A percentile compares a stretch with the other conserved stretches of the same genome.
Evolutionary conservation across 2,329 filamentous ascomycete species (phyloP).

Genomic region (Hymenoscyphus fraxineus): DNA sequence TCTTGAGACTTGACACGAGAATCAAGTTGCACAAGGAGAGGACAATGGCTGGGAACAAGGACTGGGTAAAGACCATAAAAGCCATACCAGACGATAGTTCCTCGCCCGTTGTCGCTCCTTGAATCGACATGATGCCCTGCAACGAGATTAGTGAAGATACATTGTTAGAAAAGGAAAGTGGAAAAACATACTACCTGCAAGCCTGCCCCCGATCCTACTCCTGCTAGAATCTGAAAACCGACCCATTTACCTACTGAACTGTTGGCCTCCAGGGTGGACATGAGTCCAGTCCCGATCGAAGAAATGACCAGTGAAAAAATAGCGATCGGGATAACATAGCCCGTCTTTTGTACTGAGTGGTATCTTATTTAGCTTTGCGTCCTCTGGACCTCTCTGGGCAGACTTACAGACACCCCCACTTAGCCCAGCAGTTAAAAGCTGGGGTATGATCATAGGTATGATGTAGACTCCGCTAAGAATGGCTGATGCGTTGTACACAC

Average conservation of each 20-base stretch:
- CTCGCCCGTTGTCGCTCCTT: neutral
- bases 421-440: constrained; percentile 17
- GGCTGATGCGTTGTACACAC: constrained; percentile 26
- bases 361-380: constrained; percentile 27
- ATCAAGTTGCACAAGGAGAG: constrained; percentile 25
- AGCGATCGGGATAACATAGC: constrained; percentile 33
- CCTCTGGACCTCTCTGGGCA: no score
- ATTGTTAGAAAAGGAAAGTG: constrained; percentile 18
- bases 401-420: constrained; percentile 17
- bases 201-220: constrained; percentile 14
- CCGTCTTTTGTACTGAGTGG: constrained; percentile 37
- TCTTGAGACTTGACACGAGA: constrained; percentile 29
- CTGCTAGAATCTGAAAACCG: constrained; percentile 22
- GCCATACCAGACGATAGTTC: constrained; percentile 34
- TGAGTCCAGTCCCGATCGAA: constrained; percentile 33
- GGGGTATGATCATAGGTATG: constrained; percentile 24
- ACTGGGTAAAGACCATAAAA: constrained; percentile 34
- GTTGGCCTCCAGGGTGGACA: constrained; percentile 28
- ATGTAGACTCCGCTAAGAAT: constrained; percentile 27
- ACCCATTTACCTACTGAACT: constrained; percentile 18
- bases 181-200: constrained; percentile 20
- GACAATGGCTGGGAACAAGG: constrained; percentile 31
- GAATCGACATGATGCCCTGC: constrained; percentile 17
- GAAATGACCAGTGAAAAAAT: constrained; percentile 30
- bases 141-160: neutral